Evolutionary conservation across 2,329 filamentous ascomycete genomes (phyloP), one percentile per base, ranked within the genome.

Genomic region (Colletotrichum musicola): DNA sequence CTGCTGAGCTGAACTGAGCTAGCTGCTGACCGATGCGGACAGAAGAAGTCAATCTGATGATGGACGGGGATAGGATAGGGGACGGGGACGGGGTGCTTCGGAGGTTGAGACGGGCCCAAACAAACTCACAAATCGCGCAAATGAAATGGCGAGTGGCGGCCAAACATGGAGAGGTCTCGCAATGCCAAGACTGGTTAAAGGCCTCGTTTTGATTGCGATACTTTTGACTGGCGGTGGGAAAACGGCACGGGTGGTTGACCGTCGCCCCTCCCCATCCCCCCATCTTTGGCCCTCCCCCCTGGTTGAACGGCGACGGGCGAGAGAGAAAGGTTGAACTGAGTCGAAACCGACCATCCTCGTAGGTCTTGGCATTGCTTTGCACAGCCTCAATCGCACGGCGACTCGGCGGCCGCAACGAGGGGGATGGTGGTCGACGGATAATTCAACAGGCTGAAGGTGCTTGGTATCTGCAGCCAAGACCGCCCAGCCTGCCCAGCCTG

Each of bases 391-490:
- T 66, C 44, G 55, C 51, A 65, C 55, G 42, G 55, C 64, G 54
- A 64, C 46, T 47, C 54, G 60, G 54, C 65, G 65, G 62, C 40
- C 62, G 65, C 65, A 68, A 56, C 44, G 18, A 46, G 51, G 30
- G 30, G 30, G 30, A 35, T 35, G 30, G 30, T 35, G 30, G 30
- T 35, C 30, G 30, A 35, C 30, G 30, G 30, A 35, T 35, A 35
- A 35, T 35, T 10, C 30, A 35, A 59, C 61, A 59, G 42, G 54
- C 55, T 55, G 65, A 50, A 42, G 47, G 61, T 65, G 65, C 54
- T 65, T 65, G 50, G 65, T 68, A 56, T 65, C 62, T 68, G 65
- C 62, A 68, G 65, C 65, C 65, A 68, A 68, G 65, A 60, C 44
- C 55, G 65, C 62, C 65, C 42, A 68, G 62, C 25, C 20, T 65